Evolutionary conservation across 805 yeast genomes (phyloP).

Genomic region (Komagataella pastoris): DNA sequence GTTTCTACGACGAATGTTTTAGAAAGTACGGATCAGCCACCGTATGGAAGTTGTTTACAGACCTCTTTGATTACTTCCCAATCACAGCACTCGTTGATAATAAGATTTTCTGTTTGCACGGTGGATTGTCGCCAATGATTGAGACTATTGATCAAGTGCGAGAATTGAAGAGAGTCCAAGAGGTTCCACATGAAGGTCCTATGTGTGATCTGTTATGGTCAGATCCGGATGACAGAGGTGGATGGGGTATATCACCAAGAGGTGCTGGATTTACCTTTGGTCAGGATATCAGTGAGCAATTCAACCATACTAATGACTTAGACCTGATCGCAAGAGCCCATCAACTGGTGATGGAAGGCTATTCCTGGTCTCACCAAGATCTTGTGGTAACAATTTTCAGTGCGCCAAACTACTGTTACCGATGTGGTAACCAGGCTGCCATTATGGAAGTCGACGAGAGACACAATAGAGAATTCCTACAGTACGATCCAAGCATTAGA

Average conservation of each 20-base stretch:
- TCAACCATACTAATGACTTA: slow-evolving; percentile 81
- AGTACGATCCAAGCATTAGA: slow-evolving; percentile 92
- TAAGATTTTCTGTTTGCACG: slow-evolving; percentile 85
- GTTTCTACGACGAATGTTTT: slow-evolving; percentile 90
- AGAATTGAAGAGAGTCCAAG: slow-evolving; percentile 83
- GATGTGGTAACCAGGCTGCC: slow-evolving; percentile 98
- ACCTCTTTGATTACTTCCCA: slow-evolving; percentile 85
- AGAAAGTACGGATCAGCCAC: slow-evolving; percentile 87
- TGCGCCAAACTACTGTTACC: slow-evolving; percentile 93
- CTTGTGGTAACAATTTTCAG: slow-evolving; percentile 86
- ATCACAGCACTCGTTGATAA: slow-evolving; percentile 87
- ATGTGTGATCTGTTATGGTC: slow-evolving; percentile 97
- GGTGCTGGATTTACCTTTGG: slow-evolving; percentile 99
- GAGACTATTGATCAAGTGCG: slow-evolving; percentile 88
- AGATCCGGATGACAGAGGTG: slow-evolving; percentile 95
- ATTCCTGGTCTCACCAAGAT: slow-evolving; percentile 89
- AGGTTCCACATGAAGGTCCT: slow-evolving; percentile 96
- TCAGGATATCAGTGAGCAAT: slow-evolving; percentile 86
- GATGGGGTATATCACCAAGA: slow-evolving; percentile 96
- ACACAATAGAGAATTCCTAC: slow-evolving; percentile 82
- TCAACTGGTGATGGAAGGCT: slow-evolving; percentile 97
- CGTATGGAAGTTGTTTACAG: slow-evolving; percentile 89
- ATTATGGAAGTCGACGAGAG: slow-evolving; percentile 96
- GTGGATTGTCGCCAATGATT: slow-evolving; percentile 91
- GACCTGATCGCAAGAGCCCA: slow-evolving; percentile 88